These are phyloP conservation scores for Phytophthora macrochlamydospora DNA, from an alignment of 352 stramenopile species.

Conservation along the genomic window DNA sequence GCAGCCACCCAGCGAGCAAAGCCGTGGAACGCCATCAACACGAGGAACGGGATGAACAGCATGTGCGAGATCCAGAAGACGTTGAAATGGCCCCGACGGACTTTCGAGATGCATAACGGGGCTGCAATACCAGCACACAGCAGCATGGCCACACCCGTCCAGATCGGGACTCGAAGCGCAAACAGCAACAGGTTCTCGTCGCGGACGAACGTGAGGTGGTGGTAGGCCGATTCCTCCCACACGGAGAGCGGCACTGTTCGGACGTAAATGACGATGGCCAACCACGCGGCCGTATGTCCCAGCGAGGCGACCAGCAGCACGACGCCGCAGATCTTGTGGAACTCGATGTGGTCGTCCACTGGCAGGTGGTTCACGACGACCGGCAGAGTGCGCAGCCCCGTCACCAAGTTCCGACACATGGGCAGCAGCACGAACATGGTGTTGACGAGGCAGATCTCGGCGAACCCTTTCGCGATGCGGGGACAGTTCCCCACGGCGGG, in stretches of 20 bases:
- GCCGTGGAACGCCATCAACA: conserved; percentile 65
- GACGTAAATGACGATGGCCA: conserved; percentile 62
- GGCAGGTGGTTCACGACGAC: conserved; percentile 60
- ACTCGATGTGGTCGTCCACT: conserved; percentile 70
- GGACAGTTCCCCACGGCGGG: conserved; percentile 57
- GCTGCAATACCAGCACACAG: conserved; percentile 52
- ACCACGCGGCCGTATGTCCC: conserved; percentile 55
- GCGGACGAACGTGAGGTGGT: conserved; percentile 55
- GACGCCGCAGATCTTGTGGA: conserved; percentile 79
- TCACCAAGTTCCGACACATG: conserved; percentile 78
- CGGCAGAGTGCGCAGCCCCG: conserved; percentile 44
- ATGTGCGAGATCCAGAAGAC: conserved; percentile 73
- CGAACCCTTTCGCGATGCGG: conserved; percentile 69
- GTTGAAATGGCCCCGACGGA: conserved; percentile 68
- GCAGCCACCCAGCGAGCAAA: conserved; percentile 66
- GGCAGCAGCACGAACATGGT: conserved; percentile 75
- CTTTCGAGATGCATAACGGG: conserved; percentile 48
- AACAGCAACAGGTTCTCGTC: conserved; percentile 53
- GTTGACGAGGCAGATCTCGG: conserved; percentile 78
- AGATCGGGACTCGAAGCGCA: conserved; percentile 55
- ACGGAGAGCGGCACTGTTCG: conserved; percentile 37
- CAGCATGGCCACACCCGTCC: conserved; percentile 68
- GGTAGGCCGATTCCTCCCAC: conserved; percentile 54
- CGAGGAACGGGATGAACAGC: conserved; percentile 69
- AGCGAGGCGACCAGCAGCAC: conserved; percentile 68